Percentiles rank a stretch among this genome's conserved stretches.
Evolutionary conservation across 1,284 basidiomycete species (phyloP).

Genomic region (Peniophora sp.): DNA sequence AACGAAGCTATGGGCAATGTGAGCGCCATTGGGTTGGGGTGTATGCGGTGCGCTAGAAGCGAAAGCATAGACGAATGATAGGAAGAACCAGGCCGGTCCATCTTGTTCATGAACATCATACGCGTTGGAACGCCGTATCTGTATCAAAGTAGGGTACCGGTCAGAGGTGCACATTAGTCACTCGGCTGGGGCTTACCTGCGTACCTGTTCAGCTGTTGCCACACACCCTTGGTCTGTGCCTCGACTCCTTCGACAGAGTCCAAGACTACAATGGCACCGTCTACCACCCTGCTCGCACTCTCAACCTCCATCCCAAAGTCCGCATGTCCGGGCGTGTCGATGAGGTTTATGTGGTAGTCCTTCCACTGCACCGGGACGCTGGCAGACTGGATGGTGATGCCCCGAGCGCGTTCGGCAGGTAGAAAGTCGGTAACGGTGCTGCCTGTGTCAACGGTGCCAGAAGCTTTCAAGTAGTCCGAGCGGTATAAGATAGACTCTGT

Average conservation of each 20-base stretch:
- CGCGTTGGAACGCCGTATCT: slow-evolving; percentile 75
- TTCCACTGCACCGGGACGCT: slow-evolving; percentile 90
- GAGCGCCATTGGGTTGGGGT: slow-evolving; percentile 66
- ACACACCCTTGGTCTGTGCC: slow-evolving; percentile 84
- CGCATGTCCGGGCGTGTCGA: slow-evolving; percentile 89
- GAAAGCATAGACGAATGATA: slow-evolving; percentile 65
- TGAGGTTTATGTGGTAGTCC: slow-evolving; percentile 75
- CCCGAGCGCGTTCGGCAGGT: slow-evolving; percentile 82
- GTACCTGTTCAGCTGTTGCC: slow-evolving; percentile 79
- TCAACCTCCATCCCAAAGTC: slow-evolving; percentile 96
- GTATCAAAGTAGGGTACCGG: slow-evolving; percentile 1
- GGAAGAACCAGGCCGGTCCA: slow-evolving; percentile 80
- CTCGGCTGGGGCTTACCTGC: slow-evolving; percentile 22
- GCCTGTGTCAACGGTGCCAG: slow-evolving; percentile 83
- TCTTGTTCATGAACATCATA: slow-evolving; percentile 83
- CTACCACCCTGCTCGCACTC: slow-evolving; percentile 83
- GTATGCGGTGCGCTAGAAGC: slow-evolving; percentile 65
- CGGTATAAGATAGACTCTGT: slow-evolving; percentile 82
- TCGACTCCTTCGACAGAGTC: slow-evolving; percentile 91
- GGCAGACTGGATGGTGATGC: slow-evolving; percentile 89
- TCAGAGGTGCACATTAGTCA: not conserved
- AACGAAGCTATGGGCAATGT: slow-evolving; percentile 76
- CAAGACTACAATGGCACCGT: slow-evolving; percentile 82
- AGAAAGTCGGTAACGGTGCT: slow-evolving; percentile 89
- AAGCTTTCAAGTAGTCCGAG: slow-evolving; percentile 63